A percentile compares a stretch with the other conserved stretches of the same genome.
phyloP scores from a whole-genome alignment of 75 land plant species.

The Cryptomeria japonica region DNA sequence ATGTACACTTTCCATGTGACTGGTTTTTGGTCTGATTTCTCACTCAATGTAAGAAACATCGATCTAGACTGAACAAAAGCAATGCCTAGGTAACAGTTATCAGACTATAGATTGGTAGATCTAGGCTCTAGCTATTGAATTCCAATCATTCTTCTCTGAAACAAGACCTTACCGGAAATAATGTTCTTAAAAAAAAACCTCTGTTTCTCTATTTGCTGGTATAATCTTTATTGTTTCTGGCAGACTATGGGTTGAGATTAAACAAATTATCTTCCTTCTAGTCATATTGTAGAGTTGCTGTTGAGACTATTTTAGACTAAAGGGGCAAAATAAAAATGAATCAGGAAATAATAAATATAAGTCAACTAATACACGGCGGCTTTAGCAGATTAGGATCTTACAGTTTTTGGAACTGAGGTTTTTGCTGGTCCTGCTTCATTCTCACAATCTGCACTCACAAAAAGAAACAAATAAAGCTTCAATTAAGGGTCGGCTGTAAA shows the following conservation, averaged over 20 bases:
- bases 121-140: neutral
- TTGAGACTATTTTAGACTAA: neutral
- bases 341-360: neutral
- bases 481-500: neutral
- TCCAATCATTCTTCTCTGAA: neutral
- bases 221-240: neutral
- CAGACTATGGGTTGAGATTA: neutral
- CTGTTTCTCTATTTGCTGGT: neutral
- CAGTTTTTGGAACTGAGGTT: conserved; percentile 81
- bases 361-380: neutral
- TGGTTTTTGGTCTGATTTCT: no score
- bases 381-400: conserved; percentile 26
- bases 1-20: no score
- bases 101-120: neutral
- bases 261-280: neutral
- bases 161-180: neutral
- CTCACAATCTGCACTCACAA: conserved; percentile 62
- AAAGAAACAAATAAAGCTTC: neutral
- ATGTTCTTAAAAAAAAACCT: neutral
- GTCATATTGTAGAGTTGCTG: neutral
- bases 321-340: neutral
- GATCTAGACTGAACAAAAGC: no score
- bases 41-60: no score
- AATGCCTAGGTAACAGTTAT: no score
- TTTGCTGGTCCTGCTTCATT: conserved; percentile 81